Evolutionary conservation across 371 early-diverging fungal species (phyloP), one percentile per base, ranked within the genome.

Genomic region (Entomophthora muscae): DNA sequence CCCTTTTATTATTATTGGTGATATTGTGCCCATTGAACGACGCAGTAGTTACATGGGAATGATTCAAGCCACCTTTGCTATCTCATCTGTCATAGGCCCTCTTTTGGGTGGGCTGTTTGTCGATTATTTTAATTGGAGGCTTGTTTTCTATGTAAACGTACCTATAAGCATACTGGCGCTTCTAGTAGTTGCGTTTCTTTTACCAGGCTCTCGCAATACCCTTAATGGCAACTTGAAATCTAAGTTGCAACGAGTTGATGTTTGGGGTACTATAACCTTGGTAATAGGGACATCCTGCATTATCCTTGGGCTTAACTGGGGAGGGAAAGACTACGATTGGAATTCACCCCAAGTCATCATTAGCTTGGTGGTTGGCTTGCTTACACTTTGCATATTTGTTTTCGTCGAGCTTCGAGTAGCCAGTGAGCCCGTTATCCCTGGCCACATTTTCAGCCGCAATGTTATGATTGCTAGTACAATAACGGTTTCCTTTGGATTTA

Each of bases 361-460:
- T 52, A 83, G 51, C 80, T 83, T 17, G 75, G 82, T 21, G 72
- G 81, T 21, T 78, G 84, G 80, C 83, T 83, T 63, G 84, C 85
- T 22, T 75, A 74, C 63, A 71, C 77, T n/a, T 73, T 74, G 63
- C 66, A 73, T 0, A 82, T 88, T 89, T 66, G 70, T 26, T 78
- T 84, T 30, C 81, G 78, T 3, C 61, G 75, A 31, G 77, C 81
- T 13, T 72, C 80, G 53, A 77, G 76, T 0, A 3, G 82, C 74
- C 0, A 57, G 58, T 0, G 74, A 83, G 57, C 88, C 89, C 10
- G 74, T 86, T 22, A 65, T 86, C 33, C 80, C 83, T 0, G 65
- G 74, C 63, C 66, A 75, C 53, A 33, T 83, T 61, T 75, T 74
- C 69, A 63, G 61, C 51, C 23, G 33, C n/a, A 68, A 73, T 54